phyloP scores from a whole-genome alignment of 2,329 filamentous ascomycete genomes.

The Plenodomus lindquistii region DNA sequence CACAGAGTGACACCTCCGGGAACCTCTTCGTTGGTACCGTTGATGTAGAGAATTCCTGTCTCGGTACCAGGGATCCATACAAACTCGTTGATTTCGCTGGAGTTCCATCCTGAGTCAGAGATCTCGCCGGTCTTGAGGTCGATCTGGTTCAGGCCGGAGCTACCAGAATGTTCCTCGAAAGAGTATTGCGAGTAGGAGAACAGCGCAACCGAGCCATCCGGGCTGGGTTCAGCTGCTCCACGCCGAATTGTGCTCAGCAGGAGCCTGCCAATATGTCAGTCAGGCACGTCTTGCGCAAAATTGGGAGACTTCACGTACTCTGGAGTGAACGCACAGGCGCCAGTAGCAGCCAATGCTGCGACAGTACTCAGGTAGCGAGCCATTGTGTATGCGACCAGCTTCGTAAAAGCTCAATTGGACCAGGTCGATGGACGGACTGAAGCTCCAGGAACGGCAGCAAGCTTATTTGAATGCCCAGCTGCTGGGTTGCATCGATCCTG shows the following conservation, averaged over 20 bases:
- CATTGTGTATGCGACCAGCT: constrained; percentile 37
- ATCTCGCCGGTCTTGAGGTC: constrained; percentile 40
- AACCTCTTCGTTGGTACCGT: constrained; percentile 63
- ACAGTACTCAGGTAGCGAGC: constrained; percentile 39
- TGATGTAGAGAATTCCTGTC: constrained; percentile 65
- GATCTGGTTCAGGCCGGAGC: constrained; percentile 55
- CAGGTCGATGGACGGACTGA: constrained; percentile 24
- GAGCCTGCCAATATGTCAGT: constrained; percentile 22
- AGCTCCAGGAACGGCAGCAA: constrained; percentile 15
- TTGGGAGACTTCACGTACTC: constrained; percentile 28
- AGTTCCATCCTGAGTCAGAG: constrained; percentile 34
- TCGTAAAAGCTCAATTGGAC: constrained; percentile 31
- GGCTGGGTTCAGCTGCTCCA: constrained; percentile 68
- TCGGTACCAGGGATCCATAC: constrained; percentile 41
- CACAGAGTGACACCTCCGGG: constrained; percentile 43
- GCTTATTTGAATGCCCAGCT: constrained; percentile 28
- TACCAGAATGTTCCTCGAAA: constrained; percentile 68
- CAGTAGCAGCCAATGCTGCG: constrained; percentile 38
- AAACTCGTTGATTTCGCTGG: constrained; percentile 39
- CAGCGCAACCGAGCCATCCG: constrained; percentile 64
- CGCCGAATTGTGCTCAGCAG: constrained; percentile 75
- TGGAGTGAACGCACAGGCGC: constrained; percentile 40
- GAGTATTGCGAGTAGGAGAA: constrained; percentile 77
- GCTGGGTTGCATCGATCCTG: constrained; percentile 5
- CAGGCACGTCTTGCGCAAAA: background rate